Evolutionary conservation across 78 protist genomes (phyloP).

Genomic region (Salpingoeca rosetta): DNA sequence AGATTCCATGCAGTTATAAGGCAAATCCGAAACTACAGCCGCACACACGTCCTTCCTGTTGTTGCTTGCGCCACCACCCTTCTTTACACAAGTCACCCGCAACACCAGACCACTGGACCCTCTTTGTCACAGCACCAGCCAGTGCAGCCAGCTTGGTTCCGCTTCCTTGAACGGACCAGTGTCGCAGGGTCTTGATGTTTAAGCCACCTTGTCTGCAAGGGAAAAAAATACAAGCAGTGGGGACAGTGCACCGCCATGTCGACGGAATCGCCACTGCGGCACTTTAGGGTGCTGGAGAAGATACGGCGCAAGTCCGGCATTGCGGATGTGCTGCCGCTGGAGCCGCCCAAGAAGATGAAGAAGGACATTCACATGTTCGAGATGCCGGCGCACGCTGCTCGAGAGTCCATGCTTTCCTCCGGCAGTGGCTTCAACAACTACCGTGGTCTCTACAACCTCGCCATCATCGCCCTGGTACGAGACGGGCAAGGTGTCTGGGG

Average conservation of each 20-base stretch:
- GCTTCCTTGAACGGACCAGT: not conserved
- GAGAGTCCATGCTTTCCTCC: not conserved
- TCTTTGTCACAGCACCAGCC: not conserved
- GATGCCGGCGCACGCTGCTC: not conserved
- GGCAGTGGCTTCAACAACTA: conserved; percentile 4
- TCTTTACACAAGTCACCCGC: too few relatives aligned
- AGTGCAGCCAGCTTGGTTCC: not conserved
- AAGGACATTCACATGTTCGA: not conserved
- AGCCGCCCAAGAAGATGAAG: not conserved
- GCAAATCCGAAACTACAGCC: too few relatives aligned
- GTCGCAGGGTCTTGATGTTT: not conserved
- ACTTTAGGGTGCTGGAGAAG: not conserved
- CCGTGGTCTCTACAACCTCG: conserved; percentile 23
- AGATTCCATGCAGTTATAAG: too few relatives aligned
- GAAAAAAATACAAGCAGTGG: not conserved
- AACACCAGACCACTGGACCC: not conserved
- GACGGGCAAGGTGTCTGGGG: too few relatives aligned
- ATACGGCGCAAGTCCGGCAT: not conserved
- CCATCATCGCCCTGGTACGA: not conserved
- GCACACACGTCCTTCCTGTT: too few relatives aligned
- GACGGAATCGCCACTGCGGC: not conserved
- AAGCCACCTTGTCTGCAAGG: not conserved
- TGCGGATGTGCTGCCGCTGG: not conserved
- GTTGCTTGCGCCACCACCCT: too few relatives aligned
- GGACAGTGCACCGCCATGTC: not conserved